A percentile compares a stretch with the other conserved stretches of the same genome.
These are phyloP conservation scores for Conringia planisiliqua DNA, from an alignment of 345 rosid species.

Conservation along the genomic window DNA sequence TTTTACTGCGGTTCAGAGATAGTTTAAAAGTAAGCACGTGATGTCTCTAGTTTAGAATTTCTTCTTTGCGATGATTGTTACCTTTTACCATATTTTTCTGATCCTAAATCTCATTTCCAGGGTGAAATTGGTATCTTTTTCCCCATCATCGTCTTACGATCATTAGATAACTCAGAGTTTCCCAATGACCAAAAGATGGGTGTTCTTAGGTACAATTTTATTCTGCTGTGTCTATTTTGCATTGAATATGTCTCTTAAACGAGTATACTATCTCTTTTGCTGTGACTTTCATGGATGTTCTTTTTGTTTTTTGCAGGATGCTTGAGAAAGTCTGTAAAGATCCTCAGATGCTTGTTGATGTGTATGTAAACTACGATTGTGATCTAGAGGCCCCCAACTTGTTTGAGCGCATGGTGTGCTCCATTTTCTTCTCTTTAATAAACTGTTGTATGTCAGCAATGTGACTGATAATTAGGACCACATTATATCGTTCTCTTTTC, in stretches of 20 bases:
- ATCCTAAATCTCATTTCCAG: slow-evolving; percentile 42
- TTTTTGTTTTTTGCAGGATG: slow-evolving; percentile 52
- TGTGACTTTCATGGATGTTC: slow-evolving; percentile 1
- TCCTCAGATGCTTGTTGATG: slow-evolving; percentile 97
- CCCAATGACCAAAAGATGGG: slow-evolving; percentile 75
- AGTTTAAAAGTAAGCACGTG: slow-evolving; percentile 80
- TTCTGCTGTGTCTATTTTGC: slow-evolving; percentile 26
- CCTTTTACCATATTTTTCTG: not conserved
- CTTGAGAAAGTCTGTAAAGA: slow-evolving; percentile 92
- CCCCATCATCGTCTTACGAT: slow-evolving; percentile 86
- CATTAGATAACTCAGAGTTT: slow-evolving; percentile 78
- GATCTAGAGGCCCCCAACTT: slow-evolving; percentile 98
- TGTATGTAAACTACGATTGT: slow-evolving; percentile 95
- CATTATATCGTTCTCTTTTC: slow-evolving; percentile 17
- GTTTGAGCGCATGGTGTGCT: slow-evolving; percentile 92
- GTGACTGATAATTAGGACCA: slow-evolving; percentile 5
- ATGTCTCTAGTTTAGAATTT: slow-evolving; percentile 24
- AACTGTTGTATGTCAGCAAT: not conserved
- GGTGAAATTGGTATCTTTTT: slow-evolving; percentile 95
- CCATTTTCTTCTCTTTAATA: slow-evolving; percentile 14
- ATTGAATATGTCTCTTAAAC: slow-evolving; percentile 18
- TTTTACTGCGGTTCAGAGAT: slow-evolving; percentile 83
- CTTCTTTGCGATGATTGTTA: not conserved
- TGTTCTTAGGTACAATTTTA: slow-evolving; percentile 70
- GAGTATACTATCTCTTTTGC: not conserved